Evolutionary conservation across 129 eudicot genomes (phyloP), one percentile per base, ranked within the genome.

Genomic region (Lonicera japonica): DNA sequence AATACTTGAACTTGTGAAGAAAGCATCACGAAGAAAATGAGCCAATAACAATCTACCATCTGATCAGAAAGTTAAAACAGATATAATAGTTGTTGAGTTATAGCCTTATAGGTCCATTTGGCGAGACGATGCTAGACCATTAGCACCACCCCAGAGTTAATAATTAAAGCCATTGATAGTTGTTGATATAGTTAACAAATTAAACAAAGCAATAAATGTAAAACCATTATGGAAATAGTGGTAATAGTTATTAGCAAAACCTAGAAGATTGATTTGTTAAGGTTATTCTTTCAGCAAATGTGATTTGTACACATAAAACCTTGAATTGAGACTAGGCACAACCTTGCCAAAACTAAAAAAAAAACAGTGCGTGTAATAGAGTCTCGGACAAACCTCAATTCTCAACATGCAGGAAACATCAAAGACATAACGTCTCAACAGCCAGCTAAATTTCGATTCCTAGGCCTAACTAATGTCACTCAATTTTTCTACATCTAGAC

Each of bases 41-140:
- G 46, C 85, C 77, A 75, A 60, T 70, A 62, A 72, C 56, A 70
- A 58, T 39, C 66, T 60, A 54, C 65, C 96, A 89, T 85, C 94
- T 85, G 84, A 21, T 63, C 16, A 74, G 53, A 72, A 64, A 50
- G 18, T 51, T 8, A 56, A 54, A 56, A 56, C 5, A 23, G 36
- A 29, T 29, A 29, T 29, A 29, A 6, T 29, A 1, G 6, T 29
- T 29, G 36, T 6, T 29, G 36, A 29, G 36, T 1, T 2, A 29
- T 18, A 54, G 58, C 13, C 19, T 1, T 2, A 29, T 18, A 54
- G 58, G 29, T 54, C 58, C 17, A 54, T 24, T 16, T 19, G 24
- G 11, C 11, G 14, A 18, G 11, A 21, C 7, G 14, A 20, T 54
- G 25, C 10, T 3, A 20, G 51, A 11, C 36, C 4, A 29, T 29